These are phyloP conservation scores for Nannochloris sp. DNA, from an alignment of 139 green algal genomes.

Conservation along the genomic window DNA sequence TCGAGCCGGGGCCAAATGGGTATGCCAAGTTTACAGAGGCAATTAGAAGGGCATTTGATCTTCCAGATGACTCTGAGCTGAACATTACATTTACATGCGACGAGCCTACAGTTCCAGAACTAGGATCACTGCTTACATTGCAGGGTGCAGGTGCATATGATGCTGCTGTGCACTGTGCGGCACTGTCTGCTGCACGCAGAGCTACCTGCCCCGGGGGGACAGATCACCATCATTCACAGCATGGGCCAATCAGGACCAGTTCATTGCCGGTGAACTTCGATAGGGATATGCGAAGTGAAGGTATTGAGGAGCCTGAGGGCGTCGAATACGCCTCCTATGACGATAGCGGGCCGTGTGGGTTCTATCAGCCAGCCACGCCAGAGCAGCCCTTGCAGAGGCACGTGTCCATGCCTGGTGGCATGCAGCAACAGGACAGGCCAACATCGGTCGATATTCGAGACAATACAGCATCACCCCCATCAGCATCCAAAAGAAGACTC, in stretches of 20 bases:
- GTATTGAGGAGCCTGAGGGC: too few relatives aligned
- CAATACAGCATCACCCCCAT: not conserved
- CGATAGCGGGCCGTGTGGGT: too few relatives aligned
- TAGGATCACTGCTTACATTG: slow-evolving; percentile 67
- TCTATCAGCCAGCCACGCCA: too few relatives aligned
- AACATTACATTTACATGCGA: slow-evolving; percentile 93
- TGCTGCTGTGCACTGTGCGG: slow-evolving; percentile 80
- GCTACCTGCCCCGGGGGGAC: slow-evolving; percentile 6
- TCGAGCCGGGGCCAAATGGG: slow-evolving; percentile 49
- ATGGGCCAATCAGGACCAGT: too few relatives aligned
- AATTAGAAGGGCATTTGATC: slow-evolving; percentile 68
- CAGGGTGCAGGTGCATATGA: slow-evolving; percentile 79
- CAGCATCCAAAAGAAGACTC: not conserved
- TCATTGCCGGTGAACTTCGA: too few relatives aligned
- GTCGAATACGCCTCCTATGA: too few relatives aligned
- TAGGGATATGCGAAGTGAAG: too few relatives aligned
- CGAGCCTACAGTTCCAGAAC: slow-evolving; percentile 48
- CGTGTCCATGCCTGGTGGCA: too few relatives aligned
- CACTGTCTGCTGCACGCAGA: slow-evolving; percentile 69
- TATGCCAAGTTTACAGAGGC: slow-evolving; percentile 74
- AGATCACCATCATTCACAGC: too few relatives aligned
- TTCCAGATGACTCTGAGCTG: slow-evolving; percentile 73
- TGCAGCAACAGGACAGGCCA: too few relatives aligned
- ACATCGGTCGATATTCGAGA: too few relatives aligned
- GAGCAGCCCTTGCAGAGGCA: too few relatives aligned